A percentile compares a stretch with the other conserved stretches of the same genome.
phyloP scores from a whole-genome alignment of 208 protist genomes.

The Trypanosoma congolense region DNA sequence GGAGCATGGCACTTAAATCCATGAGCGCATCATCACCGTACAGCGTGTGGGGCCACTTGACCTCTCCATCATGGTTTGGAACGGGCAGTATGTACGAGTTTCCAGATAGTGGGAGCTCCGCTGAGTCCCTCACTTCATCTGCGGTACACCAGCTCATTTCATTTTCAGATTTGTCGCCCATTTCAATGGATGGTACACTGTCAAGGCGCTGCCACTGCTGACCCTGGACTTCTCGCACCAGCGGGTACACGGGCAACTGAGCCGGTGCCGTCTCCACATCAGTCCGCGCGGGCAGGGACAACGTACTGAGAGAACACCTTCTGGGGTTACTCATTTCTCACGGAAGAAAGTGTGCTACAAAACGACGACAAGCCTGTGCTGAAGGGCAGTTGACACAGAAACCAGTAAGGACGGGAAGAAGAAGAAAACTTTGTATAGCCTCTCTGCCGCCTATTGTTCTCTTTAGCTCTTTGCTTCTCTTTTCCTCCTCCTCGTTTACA shows the following conservation, averaged over 20 bases:
- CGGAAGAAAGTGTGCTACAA: too few species aligned
- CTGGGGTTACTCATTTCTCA: too few species aligned
- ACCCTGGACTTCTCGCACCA: not conserved
- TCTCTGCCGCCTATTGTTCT: too few species aligned
- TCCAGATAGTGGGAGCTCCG: not conserved
- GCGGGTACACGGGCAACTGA: not conserved
- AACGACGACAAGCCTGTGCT: too few species aligned
- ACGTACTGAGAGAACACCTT: too few species aligned
- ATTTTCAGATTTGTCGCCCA: not conserved
- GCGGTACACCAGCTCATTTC: not conserved
- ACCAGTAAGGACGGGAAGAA: too few species aligned
- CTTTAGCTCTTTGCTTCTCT: constrained; percentile 1
- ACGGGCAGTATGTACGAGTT: not conserved
- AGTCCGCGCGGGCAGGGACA: too few species aligned
- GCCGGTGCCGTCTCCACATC: not conserved
- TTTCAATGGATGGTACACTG: too few species aligned
- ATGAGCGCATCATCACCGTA: not conserved
- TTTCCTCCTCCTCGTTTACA: not conserved
- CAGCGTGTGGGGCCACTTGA: not conserved
- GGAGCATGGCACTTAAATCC: not conserved
- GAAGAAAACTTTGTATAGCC: too few species aligned
- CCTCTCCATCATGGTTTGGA: not conserved
- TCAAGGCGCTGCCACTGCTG: too few species aligned
- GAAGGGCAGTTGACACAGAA: too few species aligned
- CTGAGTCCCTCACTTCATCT: not conserved